Base-by-base conservation (phyloP, 1,284 basidiomycete genomes). In the Sanghuangporus sanghuang region DNA sequence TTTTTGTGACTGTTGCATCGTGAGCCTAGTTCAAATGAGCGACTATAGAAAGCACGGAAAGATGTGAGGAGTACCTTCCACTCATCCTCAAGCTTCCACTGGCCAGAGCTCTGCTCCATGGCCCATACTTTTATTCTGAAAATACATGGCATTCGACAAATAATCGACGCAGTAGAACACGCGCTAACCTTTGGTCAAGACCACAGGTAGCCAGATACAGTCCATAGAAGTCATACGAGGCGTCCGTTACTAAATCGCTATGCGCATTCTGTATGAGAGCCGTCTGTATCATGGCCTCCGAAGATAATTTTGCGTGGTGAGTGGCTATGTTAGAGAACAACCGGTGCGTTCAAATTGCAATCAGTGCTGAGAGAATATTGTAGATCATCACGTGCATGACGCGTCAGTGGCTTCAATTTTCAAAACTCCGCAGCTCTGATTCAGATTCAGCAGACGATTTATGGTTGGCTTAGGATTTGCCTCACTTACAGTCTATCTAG, bases 181-280 rank as follows among this genome's bases (percentile, higher is more conserved):
- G 14, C 21, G 18, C 72, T 57, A 62, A 88, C 88, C 87, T 81
- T 75, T 93, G 90, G 73, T 95, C 92, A 35, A 93, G 79, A 65
- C 87, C 84, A 69, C 85, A 88, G 0, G 89, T 88, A 3, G 90
- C 89, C 42, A 93, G 81, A 68, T 86, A 82, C 44, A 91, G 83
- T 6, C 94, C 94, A 71, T 96, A 95, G 73, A 91, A 95, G 72
- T 96, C 92, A 73, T 96, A 97, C 21, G 86, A 82, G 63, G 92
- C 84, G 76, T 95, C 92, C 46, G 92, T 88, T 52, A 94, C 81
- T 18, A 94, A 81, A 73, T 94, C 92, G 57, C 77, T 82, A 74
- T 94, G 92, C 3, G 87, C 86, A 66, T 85, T 87, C 63, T 81
- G 81, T 63, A 92, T 86, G 14, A 92, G 77, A 8, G 85, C 86